Evolutionary conservation across 1,139 yeast species (phyloP), one percentile per base, ranked within the genome.

Genomic region (Yamadazyma sp.): DNA sequence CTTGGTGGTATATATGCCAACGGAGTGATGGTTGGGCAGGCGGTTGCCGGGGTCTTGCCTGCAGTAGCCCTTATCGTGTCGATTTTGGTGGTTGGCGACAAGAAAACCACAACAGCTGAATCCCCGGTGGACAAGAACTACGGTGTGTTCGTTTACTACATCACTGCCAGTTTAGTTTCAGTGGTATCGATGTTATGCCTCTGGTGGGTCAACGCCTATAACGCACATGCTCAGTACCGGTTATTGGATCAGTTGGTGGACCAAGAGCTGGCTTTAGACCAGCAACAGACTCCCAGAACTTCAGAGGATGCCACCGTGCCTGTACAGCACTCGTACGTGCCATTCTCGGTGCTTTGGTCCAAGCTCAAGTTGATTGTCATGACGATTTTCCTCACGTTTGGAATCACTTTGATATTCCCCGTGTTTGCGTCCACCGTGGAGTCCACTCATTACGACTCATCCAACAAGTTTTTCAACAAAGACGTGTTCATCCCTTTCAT

Each of bases 11-110:
- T 79, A 2, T 87, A 81, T 56, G 87, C 91, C 12, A 95, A 91
- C 54, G 95, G 87, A 0, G 86, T 86, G 3, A 87, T 92, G 86
- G 89, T 89, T 5, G 98, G 98, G 1, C 96, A 92, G 60, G 96
- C 96, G 0, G 69, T 91, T 11, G 89, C 97, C 0, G 98, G 98
- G 1, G 95, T 91, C 0, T 66, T 91, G 37, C 98, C 98, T 1
- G 81, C 96, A 0, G 61, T 84, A 12, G 84, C 95, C 0, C 68
- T 89, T 39, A 81, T 91, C 36, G 38, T 79, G 1, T 78, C 91
- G 1, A 62, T 70, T 10, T 74, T 83, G 31, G 47, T 78, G 30
- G 58, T 76, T 3, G 77, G 77, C 6, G 59, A 20, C 22, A 20
- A 57, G 11, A 51, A 53, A 12, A 44, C 46, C 4, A 41, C 44